Base-by-base conservation (phyloP, 371 early-diverging fungal species). In the Gilbertella persicaria region DNA sequence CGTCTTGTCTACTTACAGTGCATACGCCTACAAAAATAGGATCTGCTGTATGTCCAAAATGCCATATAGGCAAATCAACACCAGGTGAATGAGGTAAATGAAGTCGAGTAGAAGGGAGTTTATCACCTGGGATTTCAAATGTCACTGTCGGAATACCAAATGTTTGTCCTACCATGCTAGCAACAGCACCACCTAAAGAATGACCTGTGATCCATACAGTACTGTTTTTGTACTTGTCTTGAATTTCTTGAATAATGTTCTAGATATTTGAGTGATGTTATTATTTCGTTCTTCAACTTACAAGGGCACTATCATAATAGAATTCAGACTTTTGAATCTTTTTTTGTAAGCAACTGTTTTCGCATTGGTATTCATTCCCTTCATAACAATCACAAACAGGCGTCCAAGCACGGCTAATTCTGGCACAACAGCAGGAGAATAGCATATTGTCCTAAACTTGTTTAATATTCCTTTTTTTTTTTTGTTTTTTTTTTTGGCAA, bases 371-470 rank as follows among this genome's bases (percentile, higher is more conserved):
- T 2, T 72, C 48, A 30, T 66, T 67, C 0, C 75, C 77, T 16
- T 66, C 60, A 66, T 80, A 85, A 12, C 98, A 97, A 53, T 84
- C 83, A 67, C 98, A 97, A 3, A 96, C 89, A 0, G 90, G 70
- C 9, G 60, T 66, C 98, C 97, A 96, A 3, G 84, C 80, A 38
- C 83, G 71, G 61, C 91, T 94, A 5, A 92, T 90, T 41, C 87
- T 83, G n/a, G 91, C 98, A 73, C 97, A 97, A 75, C 99, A 98
- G 74, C 99, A 98, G 2, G 95, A 94, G 65, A 97, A 98, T 57
- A 98, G 74, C 52, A 92, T 74, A 67, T 97, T 97, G 67, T 96
- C 96, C 85, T 87, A 69, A 40, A n/a, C n/a, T n/a, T n/a, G n/a
- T n/a, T n/a, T n/a, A n/a, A n/a, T n/a, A n/a, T n/a, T n/a, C n/a